These are phyloP conservation scores for Evansstolkia leycettana DNA, from an alignment of 495 filamentous ascomycete genomes.

Conservation along the genomic window DNA sequence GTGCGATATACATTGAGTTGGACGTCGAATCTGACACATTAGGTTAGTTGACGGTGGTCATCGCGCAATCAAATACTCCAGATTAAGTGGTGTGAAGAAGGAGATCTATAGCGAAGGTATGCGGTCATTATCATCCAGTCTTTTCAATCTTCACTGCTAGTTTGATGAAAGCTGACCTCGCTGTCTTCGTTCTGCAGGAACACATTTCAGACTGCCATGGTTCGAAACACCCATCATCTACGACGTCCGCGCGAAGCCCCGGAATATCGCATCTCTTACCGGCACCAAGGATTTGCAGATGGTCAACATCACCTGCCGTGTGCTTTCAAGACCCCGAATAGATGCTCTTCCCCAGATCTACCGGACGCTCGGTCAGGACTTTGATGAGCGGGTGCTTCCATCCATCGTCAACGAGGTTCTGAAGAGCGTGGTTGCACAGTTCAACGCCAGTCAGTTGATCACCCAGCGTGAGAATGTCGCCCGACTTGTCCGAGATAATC, in stretches of 20 bases:
- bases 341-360: slow-evolving; percentile 91
- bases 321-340: slow-evolving; percentile 81
- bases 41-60: slow-evolving; percentile 99
- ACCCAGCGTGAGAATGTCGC: slow-evolving; percentile 97
- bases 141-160: background rate
- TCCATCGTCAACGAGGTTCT: slow-evolving; percentile 98
- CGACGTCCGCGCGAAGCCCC: slow-evolving; percentile 93
- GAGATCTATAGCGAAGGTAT: slow-evolving; percentile 94
- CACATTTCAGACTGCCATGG: slow-evolving; percentile 89
- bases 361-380: slow-evolving; percentile 87
- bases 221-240: slow-evolving; percentile 94
- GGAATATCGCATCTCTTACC: slow-evolving; percentile 92
- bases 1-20: background rate
- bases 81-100: slow-evolving; percentile 86
- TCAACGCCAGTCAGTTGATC: slow-evolving; percentile 96
- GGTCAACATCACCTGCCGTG: slow-evolving; percentile 99
- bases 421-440: slow-evolving; percentile 97
- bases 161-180: slow-evolving; percentile 10
- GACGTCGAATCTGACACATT: slow-evolving; percentile 2
- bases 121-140: slow-evolving; percentile 1
- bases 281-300: slow-evolving; percentile 99
- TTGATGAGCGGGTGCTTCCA: slow-evolving; percentile 91
- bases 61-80: slow-evolving; percentile 95
- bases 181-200: slow-evolving; percentile 45
- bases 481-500: slow-evolving; percentile 80